These are phyloP conservation scores for Echria macrotheca DNA, from an alignment of 495 filamentous ascomycete species.

Conservation along the genomic window DNA sequence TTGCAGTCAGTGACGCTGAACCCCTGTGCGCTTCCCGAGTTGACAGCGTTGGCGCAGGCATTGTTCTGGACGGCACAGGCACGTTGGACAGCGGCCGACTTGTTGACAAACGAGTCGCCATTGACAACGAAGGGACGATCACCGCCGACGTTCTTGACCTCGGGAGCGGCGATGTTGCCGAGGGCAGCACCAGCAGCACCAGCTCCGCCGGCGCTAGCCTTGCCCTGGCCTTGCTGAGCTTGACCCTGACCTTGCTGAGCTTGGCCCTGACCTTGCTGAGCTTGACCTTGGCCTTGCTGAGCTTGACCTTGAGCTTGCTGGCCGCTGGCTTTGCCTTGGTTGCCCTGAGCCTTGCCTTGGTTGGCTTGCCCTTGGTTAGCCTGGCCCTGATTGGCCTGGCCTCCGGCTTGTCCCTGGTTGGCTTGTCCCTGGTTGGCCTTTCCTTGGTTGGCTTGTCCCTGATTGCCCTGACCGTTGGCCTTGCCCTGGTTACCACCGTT, in stretches of 20 bases:
- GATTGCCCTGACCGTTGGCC: conserved; percentile 8
- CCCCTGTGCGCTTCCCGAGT: conserved; percentile 27
- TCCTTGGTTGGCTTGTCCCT: conserved; percentile 6
- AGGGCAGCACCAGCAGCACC: conserved; percentile 18
- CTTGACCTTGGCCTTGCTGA: conserved; percentile 10
- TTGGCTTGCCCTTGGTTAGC: conserved; percentile 4
- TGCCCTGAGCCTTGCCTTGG: neutral
- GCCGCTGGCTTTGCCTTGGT: conserved; percentile 8
- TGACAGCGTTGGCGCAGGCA: conserved; percentile 43
- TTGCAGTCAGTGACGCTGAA: conserved; percentile 40
- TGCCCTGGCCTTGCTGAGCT: conserved; percentile 8
- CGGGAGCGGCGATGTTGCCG: conserved; percentile 31
- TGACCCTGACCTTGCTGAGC: neutral
- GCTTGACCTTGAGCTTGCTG: neutral
- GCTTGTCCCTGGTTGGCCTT: neutral
- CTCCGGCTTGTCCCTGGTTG: neutral
- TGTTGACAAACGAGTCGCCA: conserved; percentile 45
- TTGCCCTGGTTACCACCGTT: conserved; percentile 10
- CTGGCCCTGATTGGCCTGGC: conserved; percentile 6
- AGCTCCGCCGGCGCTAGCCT: neutral
- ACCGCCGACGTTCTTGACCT: conserved; percentile 32
- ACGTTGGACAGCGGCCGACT: conserved; percentile 37
- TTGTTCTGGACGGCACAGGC: conserved; percentile 47
- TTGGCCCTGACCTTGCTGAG: conserved; percentile 4
- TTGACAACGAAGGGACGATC: conserved; percentile 46